These are phyloP conservation scores for Phyllostachys edulis DNA, from an alignment of 176 grass and related monocot species.

Conservation along the genomic window DNA sequence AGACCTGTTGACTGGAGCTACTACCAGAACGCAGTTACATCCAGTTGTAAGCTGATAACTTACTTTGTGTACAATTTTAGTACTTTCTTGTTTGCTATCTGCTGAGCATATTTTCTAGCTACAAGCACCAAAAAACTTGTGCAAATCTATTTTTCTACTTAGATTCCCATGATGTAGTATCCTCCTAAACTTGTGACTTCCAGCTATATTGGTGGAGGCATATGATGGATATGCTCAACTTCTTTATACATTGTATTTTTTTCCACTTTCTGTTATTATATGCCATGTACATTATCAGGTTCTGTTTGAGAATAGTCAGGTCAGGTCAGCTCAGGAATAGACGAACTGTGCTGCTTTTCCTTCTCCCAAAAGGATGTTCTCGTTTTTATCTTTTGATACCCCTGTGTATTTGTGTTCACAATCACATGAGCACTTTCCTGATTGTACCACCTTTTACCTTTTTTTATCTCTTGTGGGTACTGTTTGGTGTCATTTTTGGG, in stretches of 20 bases:
- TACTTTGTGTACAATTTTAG: neutral
- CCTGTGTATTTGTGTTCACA: neutral
- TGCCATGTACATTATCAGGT: neutral
- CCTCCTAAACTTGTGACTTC: neutral
- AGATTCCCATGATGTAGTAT: neutral
- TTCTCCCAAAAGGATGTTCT: neutral
- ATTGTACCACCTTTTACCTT: neutral
- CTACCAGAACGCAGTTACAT: slow-evolving; percentile 83
- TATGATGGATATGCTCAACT: neutral
- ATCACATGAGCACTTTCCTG: neutral
- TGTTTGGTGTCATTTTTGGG: slow-evolving; percentile 4
- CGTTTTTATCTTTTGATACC: neutral
- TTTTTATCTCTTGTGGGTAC: neutral
- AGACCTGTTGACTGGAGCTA: slow-evolving; percentile 74
- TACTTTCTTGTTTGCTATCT: neutral
- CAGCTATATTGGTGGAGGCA: neutral
- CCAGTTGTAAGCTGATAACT: slow-evolving; percentile 59
- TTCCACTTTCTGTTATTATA: neutral
- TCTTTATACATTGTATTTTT: neutral
- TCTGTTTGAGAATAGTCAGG: neutral
- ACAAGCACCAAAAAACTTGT: neutral
- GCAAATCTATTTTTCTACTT: neutral
- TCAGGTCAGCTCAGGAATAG: neutral
- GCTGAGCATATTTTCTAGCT: neutral
- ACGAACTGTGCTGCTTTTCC: neutral